Conservation (phyloP, 2,329 filamentous ascomycete genomes). For the Ophiostoma sp. region DNA sequence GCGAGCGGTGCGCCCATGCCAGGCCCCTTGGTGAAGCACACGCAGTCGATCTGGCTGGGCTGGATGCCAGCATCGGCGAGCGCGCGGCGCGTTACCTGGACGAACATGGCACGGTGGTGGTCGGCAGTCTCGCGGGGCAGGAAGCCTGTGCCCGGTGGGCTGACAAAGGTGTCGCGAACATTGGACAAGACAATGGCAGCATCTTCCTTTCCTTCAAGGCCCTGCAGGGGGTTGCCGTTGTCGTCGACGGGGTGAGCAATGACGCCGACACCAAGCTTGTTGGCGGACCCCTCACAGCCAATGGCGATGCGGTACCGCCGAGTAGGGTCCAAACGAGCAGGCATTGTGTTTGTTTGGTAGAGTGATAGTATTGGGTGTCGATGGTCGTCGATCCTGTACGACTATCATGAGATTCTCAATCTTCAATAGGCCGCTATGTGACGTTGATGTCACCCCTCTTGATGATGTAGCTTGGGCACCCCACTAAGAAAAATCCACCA, state of each 20-base stretch:
- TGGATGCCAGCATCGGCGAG: constrained; percentile 62
- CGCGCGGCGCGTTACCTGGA: constrained; percentile 71
- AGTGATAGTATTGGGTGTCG: not conserved
- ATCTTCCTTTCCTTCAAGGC: constrained; percentile 37
- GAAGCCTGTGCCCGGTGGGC: constrained; percentile 89
- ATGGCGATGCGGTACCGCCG: constrained; percentile 48
- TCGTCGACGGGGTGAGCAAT: constrained; percentile 62
- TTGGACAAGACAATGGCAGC: constrained; percentile 76
- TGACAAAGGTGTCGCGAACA: constrained; percentile 86
- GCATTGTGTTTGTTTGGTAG: not conserved
- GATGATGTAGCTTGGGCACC: constrained; percentile 4
- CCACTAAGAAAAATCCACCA: constrained; percentile 9
- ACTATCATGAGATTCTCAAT: not conserved
- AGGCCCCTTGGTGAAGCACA: constrained; percentile 92
- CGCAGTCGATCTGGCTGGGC: constrained; percentile 70
- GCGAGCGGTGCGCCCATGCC: constrained; percentile 95
- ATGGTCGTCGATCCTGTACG: not conserved
- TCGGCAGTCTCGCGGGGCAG: constrained; percentile 92
- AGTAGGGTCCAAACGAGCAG: constrained; percentile 22
- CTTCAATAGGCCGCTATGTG: not conserved
- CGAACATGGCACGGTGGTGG: constrained; percentile 85
- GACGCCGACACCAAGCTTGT: constrained; percentile 92
- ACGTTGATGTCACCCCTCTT: constrained; percentile 12
- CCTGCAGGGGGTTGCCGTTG: constrained; percentile 19
- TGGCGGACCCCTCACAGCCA: constrained; percentile 83